Base-by-base conservation (phyloP, 2,329 filamentous ascomycete species). In the Diaporthe vexans region DNA sequence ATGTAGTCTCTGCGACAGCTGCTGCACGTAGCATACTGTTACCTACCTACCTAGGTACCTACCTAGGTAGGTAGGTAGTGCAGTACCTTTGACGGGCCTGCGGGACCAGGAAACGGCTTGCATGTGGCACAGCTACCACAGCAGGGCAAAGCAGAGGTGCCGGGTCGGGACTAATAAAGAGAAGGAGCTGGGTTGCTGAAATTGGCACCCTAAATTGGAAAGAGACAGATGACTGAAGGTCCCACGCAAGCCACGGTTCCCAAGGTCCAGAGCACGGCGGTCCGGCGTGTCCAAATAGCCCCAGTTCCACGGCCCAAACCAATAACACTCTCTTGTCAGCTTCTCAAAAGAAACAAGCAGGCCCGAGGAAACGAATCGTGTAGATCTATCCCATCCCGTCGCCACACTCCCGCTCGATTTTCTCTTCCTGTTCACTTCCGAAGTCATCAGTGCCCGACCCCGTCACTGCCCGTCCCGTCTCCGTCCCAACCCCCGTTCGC, bases 91-190 rank as follows among this genome's bases (percentile, higher is more conserved):
- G 37, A 40, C 11, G 37, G 37, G 37, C 29, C 29, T 33, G 29
- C 29, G 46, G 43, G 26, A 29, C 21, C 43, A 17, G 29, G 61
- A 33, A 35, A 43, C 59, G 59, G 59, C 59, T 65, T 43, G 59
- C 59, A 48, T 65, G 13, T 65, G 26, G 58, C 19, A 37, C 33
- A 11, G 40, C 40, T 33, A 6, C 29, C 29, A 33, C 37, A 40
- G 59, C 40, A 35, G 8, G 24, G 40, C 40, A 35, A 17, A 37
- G 40, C 59, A 51, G 43, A 51, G 43, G 21, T 52, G 63, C 63
- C 63, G 63, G 63, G 63, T 67, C 63, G 63, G 63, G 63, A 52
- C 63, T 35, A 52, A 67, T 67, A 67, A 67, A 67, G 61, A 46
- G 63, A 51, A 67, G 61, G 61, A 67, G 61, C 46, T 67, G 61